Percentiles rank a stretch among this genome's conserved stretches.
Evolutionary conservation across 768 basidiomycete genomes (phyloP).

Genomic region (Butyriboletus loyo): DNA sequence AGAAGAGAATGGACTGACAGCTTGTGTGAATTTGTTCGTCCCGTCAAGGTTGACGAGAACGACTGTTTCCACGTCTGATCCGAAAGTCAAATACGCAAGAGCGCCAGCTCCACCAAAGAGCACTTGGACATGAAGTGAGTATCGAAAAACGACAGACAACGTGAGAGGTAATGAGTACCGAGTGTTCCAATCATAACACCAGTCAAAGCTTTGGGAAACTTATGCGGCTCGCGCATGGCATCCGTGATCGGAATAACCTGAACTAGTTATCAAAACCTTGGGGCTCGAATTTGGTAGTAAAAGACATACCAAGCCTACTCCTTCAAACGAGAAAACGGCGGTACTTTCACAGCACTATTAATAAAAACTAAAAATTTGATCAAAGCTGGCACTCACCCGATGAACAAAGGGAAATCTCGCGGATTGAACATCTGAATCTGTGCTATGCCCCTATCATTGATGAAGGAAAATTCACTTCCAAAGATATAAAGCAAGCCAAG

Average conservation of each 20-base stretch:
- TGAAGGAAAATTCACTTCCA: constrained; percentile 72
- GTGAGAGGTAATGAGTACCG: constrained; percentile 38
- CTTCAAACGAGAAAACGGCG: constrained; percentile 98
- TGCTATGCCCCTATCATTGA: constrained; percentile 68
- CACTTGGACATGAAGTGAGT: constrained; percentile 37
- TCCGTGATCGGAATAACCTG: constrained; percentile 95
- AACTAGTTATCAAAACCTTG: constrained; percentile 1
- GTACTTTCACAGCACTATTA: constrained; percentile 50
- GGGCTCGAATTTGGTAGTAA: not conserved
- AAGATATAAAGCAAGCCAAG: constrained; percentile 85
- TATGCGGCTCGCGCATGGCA: constrained; percentile 92
- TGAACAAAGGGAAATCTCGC: constrained; percentile 85
- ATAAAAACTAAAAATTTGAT: not conserved
- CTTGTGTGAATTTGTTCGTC: constrained; percentile 82
- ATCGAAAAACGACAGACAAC: not conserved
- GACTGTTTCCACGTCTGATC: constrained; percentile 84
- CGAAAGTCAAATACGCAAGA: constrained; percentile 86
- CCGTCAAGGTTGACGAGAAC: constrained; percentile 91
- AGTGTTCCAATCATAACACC: constrained; percentile 89
- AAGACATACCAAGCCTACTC: constrained; percentile 77
- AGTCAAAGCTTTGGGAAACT: constrained; percentile 85
- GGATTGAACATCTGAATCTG: constrained; percentile 85
- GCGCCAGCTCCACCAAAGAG: constrained; percentile 87
- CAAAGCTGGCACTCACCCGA: constrained; percentile 58
- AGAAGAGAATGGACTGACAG: constrained; percentile 47